phyloP scores from a whole-genome alignment of 2,329 filamentous ascomycete genomes.

The Claviceps sp. region DNA sequence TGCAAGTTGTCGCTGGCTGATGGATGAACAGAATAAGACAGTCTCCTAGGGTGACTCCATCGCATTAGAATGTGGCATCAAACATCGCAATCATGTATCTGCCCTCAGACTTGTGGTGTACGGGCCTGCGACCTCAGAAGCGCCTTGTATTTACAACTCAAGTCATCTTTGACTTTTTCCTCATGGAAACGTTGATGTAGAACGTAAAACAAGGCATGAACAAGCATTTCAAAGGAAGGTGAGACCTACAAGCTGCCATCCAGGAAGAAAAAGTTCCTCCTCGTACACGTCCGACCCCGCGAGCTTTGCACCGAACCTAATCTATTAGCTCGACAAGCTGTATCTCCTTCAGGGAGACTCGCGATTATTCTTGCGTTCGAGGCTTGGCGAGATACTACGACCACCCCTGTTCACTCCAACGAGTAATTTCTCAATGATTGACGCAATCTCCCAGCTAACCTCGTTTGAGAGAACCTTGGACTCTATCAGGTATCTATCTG shows the following conservation, averaged over 20 bases:
- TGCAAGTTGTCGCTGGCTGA: neutral
- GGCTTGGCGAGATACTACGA: constrained; percentile 9
- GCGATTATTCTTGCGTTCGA: constrained; percentile 11
- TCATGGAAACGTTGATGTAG: constrained; percentile 8
- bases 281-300: constrained; percentile 7
- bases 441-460: constrained; percentile 10
- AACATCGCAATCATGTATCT: constrained; percentile 8
- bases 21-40: constrained; percentile 8
- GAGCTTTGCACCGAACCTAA: neutral
- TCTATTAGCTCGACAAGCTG: neutral
- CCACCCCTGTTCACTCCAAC: constrained; percentile 10
- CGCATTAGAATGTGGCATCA: constrained; percentile 12
- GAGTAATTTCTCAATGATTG: constrained; percentile 8
- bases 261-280: constrained; percentile 6
- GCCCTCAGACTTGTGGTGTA: constrained; percentile 11
- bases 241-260: constrained; percentile 9
- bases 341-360: constrained; percentile 11
- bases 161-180: constrained; percentile 6
- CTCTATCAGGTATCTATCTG: constrained; percentile 3
- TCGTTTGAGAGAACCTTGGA: constrained; percentile 10
- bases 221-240: constrained; percentile 8
- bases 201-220: constrained; percentile 11
- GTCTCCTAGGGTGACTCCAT: constrained; percentile 14
- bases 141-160: constrained; percentile 5
- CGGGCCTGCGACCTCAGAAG: constrained; percentile 11